Base-by-base conservation (phyloP, 2,329 filamentous ascomycete genomes). In the Beauveria brongniartii region DNA sequence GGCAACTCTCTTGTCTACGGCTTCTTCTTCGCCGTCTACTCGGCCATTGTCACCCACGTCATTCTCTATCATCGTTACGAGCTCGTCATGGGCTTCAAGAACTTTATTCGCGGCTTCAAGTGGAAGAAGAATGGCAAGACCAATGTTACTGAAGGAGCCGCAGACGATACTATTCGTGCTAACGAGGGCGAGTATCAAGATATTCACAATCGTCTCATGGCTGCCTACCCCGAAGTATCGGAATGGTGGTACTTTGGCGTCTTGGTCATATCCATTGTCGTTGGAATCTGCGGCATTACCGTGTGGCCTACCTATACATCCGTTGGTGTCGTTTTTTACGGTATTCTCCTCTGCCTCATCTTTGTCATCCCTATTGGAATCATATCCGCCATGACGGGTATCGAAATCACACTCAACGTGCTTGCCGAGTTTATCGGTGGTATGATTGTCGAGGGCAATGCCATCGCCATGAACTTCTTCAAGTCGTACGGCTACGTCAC, bases 361-460 rank as follows among this genome's bases (percentile, higher is more conserved):
- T 77, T 78, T 51, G 73, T 74, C 28, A 72, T 80, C 3, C 77
- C 77, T 1, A 63, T 77, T 5, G 76, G 75, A 1, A 72, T 78
- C 62, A 68, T 78, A 7, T 75, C 72, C 3, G 77, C 77, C 24
- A 78, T 75, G 51, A 78, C 77, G 2, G 76, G 76, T 37, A 77
- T 75, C 5, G 76, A 77, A 54, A 67, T 78, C 5, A 71, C 73
- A 0, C 69, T 78, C 2, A 74, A 74, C 20, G 66, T 74, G 3
- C 68, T 79, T 41, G 71, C 77, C 52, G 72, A 79, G 67, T 73
- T 79, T 52, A 70, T 79, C 58, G 75, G 73, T 0, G 75, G 75
- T 24, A 75, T 73, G 67, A 65, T 69, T 67, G 70, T 70, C 28
- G 67, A 68, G 10, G 69, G 70, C 47, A 73, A 74, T 61, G 74